Percentiles rank a stretch among this genome's conserved stretches.
These are phyloP conservation scores for Russula foetens DNA, from an alignment of 768 basidiomycete genomes.

Conservation along the genomic window DNA sequence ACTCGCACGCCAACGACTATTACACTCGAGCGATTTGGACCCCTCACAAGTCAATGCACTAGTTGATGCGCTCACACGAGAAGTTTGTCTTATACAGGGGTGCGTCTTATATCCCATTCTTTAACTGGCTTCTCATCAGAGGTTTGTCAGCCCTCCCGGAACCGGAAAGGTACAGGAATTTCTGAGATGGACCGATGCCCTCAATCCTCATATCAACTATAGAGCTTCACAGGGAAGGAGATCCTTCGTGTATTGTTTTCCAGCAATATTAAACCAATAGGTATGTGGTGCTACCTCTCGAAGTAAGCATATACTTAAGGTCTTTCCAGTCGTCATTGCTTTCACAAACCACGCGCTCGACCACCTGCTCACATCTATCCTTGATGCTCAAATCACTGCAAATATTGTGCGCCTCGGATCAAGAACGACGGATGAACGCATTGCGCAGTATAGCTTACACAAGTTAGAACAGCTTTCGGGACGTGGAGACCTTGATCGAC, in stretches of 20 bases:
- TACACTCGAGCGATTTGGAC: slow-evolving; percentile 47
- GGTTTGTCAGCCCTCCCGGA: slow-evolving; percentile 54
- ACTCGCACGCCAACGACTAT: slow-evolving; percentile 40
- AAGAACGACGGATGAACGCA: slow-evolving; percentile 51
- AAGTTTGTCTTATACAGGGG: slow-evolving; percentile 69
- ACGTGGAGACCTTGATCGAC: slow-evolving; percentile 34
- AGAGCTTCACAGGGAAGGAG: slow-evolving; percentile 65
- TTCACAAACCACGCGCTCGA: slow-evolving; percentile 80
- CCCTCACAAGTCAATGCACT: slow-evolving; percentile 65
- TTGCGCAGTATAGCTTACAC: slow-evolving; percentile 54
- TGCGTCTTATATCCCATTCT: slow-evolving; percentile 23
- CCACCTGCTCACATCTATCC: slow-evolving; percentile 55
- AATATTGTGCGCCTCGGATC: slow-evolving; percentile 63
- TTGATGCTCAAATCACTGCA: slow-evolving; percentile 55
- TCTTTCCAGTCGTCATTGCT: slow-evolving; percentile 37
- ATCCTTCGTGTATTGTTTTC: slow-evolving; percentile 56
- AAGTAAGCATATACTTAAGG: not conserved
- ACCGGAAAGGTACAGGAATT: slow-evolving; percentile 54
- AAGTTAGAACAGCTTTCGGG: slow-evolving; percentile 41
- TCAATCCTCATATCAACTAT: not conserved
- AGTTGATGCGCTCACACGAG: slow-evolving; percentile 48
- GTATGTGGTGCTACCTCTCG: slow-evolving; percentile 16
- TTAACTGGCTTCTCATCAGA: not conserved
- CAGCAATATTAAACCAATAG: slow-evolving; percentile 45
- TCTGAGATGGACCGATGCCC: not conserved